Conservation (phyloP, 306 rosid genomes). For the Pachyrhizus erosus region DNA sequence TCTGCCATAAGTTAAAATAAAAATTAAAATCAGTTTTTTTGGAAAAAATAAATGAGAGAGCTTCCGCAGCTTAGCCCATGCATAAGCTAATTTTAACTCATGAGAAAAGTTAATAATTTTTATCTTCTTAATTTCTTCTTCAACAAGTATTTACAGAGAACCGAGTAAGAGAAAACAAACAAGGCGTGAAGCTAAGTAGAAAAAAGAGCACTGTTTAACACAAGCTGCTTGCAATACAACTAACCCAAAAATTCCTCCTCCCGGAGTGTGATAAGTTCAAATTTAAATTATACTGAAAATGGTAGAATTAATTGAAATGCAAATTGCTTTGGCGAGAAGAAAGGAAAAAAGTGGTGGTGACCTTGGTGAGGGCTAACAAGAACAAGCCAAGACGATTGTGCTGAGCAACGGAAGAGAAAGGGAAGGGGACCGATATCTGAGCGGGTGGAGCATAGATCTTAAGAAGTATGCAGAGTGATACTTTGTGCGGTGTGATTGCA, state of each 20-base stretch:
- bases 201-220: neutral
- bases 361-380: conserved; percentile 87
- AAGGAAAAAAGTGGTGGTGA: neutral
- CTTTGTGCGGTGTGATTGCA: conserved; percentile 88
- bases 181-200: neutral
- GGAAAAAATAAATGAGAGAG: too few species aligned
- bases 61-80: too few species aligned
- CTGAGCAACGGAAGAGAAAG: conserved; percentile 77
- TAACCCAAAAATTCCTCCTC: neutral
- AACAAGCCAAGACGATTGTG: conserved; percentile 87
- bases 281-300: neutral
- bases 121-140: too few species aligned
- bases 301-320: neutral
- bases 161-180: neutral
- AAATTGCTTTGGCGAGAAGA: neutral
- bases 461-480: conserved; percentile 82
- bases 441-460: conserved; percentile 81
- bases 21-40: too few species aligned
- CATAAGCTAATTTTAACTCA: too few species aligned
- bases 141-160: too few species aligned
- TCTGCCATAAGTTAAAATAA: too few species aligned
- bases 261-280: neutral
- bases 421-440: conserved; percentile 69
- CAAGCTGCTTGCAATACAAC: neutral
- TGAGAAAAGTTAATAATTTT: too few species aligned